Percentiles rank a stretch among this genome's conserved stretches.
phyloP scores from a whole-genome alignment of 352 stramenopile genomes.

The Phytophthora cryptogea region DNA sequence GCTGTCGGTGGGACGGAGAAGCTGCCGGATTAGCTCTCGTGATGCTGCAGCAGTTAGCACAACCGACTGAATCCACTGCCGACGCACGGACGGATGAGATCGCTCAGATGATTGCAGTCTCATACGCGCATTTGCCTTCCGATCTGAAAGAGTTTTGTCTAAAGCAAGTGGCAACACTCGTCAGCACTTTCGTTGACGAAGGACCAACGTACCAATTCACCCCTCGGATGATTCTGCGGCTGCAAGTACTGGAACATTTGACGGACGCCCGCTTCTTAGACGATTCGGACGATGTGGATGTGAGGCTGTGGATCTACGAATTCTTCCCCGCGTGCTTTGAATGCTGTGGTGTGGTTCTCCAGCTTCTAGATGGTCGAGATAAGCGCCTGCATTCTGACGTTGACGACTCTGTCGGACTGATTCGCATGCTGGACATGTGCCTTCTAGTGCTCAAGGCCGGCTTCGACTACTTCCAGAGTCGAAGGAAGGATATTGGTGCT shows the following conservation, averaged over 20 bases:
- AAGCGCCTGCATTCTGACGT: background rate
- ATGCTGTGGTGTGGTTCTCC: conserved; percentile 17
- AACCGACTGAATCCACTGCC: background rate
- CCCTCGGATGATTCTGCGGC: conserved; percentile 6
- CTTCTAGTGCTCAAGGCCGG: conserved; percentile 23
- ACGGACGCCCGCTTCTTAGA: conserved; percentile 7
- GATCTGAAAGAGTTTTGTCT: conserved; percentile 10
- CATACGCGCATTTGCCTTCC: conserved; percentile 4
- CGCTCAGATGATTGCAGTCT: background rate
- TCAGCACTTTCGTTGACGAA: conserved; percentile 11
- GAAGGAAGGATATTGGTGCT: conserved; percentile 8
- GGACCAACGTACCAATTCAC: conserved; percentile 14
- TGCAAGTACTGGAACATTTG: conserved; percentile 18
- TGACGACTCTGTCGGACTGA: conserved; percentile 4
- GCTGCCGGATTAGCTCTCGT: conserved; percentile 19
- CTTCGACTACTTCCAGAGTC: conserved; percentile 17
- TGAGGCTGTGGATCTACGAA: conserved; percentile 6
- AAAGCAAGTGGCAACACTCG: conserved; percentile 15
- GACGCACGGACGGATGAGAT: background rate
- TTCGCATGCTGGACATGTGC: conserved; percentile 25
- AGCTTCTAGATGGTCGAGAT: conserved; percentile 11
- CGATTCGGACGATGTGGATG: conserved; percentile 8
- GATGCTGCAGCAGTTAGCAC: conserved; percentile 8
- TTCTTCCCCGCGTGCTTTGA: conserved; percentile 20
- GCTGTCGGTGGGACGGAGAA: conserved; percentile 6